A percentile compares a stretch with the other conserved stretches of the same genome.
Evolutionary conservation across 306 rosid genomes (phyloP).

Genomic region (Lathyrus aphaca): DNA sequence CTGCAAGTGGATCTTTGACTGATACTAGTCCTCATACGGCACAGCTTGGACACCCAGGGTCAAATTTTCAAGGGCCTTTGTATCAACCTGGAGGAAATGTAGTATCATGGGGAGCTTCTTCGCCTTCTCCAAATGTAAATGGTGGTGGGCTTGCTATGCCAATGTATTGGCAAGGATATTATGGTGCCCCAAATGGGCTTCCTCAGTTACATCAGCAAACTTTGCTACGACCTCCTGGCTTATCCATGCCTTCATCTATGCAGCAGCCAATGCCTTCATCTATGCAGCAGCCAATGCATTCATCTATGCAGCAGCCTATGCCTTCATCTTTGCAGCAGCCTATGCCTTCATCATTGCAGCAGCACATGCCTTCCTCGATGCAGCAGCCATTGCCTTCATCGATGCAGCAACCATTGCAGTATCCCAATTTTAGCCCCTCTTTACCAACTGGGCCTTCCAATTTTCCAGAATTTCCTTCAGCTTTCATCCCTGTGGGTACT

Average conservation of each 20-base stretch:
- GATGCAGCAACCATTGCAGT: slow-evolving; percentile 81
- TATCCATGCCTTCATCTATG: slow-evolving; percentile 76
- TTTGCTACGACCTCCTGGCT: slow-evolving; percentile 79
- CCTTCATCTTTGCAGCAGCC: slow-evolving; percentile 57
- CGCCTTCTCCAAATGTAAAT: slow-evolving; percentile 70
- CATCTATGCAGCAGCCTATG: slow-evolving; percentile 59
- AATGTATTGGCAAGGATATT: slow-evolving; percentile 97
- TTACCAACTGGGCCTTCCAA: slow-evolving; percentile 61
- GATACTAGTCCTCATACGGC: slow-evolving; percentile 63
- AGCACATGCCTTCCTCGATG: slow-evolving; percentile 56
- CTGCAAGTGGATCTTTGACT: slow-evolving; percentile 67
- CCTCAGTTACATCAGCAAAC: slow-evolving; percentile 85
- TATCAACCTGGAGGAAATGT: slow-evolving; percentile 86
- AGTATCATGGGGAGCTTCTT: slow-evolving; percentile 84
- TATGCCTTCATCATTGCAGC: slow-evolving; percentile 72
- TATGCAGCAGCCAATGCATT: slow-evolving; percentile 70
- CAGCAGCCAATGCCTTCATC: slow-evolving; percentile 66
- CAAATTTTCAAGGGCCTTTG: slow-evolving; percentile 77
- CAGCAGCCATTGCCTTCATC: slow-evolving; percentile 65
- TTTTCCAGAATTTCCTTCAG: slow-evolving; percentile 61
- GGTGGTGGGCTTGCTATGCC: slow-evolving; percentile 83
- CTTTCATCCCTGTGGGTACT: slow-evolving; percentile 57
- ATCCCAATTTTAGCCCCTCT: slow-evolving; percentile 62
- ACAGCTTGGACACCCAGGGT: slow-evolving; percentile 70
- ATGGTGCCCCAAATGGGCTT: slow-evolving; percentile 83